Evolutionary conservation across 768 basidiomycete species (phyloP), one percentile per base, ranked within the genome.

Genomic region (Asterophora parasitica): DNA sequence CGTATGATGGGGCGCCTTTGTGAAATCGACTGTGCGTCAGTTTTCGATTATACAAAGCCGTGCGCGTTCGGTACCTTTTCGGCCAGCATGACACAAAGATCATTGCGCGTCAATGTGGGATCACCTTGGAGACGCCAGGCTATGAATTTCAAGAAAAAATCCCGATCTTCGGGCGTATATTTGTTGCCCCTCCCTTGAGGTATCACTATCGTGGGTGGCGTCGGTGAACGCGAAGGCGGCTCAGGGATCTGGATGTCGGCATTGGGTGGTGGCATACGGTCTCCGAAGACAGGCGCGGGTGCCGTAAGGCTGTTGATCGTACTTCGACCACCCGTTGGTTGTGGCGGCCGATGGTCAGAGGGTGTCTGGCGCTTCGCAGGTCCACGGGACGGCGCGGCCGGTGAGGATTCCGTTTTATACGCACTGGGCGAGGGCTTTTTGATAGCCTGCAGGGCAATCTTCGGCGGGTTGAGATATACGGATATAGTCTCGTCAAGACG

Each of bases 201-300:
- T 45, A 81, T 67, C 20, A 81, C 59, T 46, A 62, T 62, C 7
- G 72, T 74, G 6, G 85, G 86, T 17, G 86, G 85, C 2, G 72
- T 78, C 1, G 86, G 86, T n/a, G 81, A 80, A 38, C 83, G 79
- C 16, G 80, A 79, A 1, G 85, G 84, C 11, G 82, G 80, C 7
- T 71, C 69, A 5, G 83, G 85, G 27, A 82, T 68, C 52, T 70
- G 75, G 45, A 83, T 67, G 39, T 80, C 75, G 39, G 77, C 70
- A 57, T 83, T 76, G n/a, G 82, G 82, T 4, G 81, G 70, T 41
- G 82, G 79, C 27, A 84, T 61, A 42, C 72, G 74, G 38, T 63
- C 59, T 37, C 69, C 71, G 52, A 67, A 78, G 20, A 74, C 71
- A 33, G 77, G 74, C 2, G 67, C 58, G 35, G 75, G 78, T 0